Evolutionary conservation across 1,284 basidiomycete species (phyloP), one percentile per base, ranked within the genome.

Genomic region (Melampsora americana): DNA sequence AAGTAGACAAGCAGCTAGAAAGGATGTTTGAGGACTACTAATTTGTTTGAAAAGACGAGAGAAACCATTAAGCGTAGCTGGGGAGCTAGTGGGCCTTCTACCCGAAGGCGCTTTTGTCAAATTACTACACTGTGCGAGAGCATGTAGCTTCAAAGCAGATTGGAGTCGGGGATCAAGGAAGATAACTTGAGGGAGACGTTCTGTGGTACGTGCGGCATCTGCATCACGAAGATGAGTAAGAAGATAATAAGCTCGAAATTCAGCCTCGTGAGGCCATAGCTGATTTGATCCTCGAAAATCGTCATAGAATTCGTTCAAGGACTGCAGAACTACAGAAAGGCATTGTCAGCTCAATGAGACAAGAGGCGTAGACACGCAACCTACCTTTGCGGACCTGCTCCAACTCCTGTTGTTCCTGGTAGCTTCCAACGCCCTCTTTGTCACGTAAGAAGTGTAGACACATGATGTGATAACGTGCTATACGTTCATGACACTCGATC

Each of bases 191-290:
- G 94, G 92, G n/a, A 96, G 88, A 70, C 90, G 87, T 78, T 95
- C 85, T 6, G 84, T 85, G 59, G 85, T 84, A 66, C 93, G 84
- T 85, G 90, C 72, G 86, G 91, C 84, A 88, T 93, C 84, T 81
- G 89, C 84, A 88, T 95, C 91, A 50, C 92, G 89, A 56, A 96
- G 90, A 81, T 96, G 93, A 53, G 92, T 90, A 48, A 98, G 87
- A 48, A 95, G 88, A 82, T 95, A 92, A 84, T 98, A 98, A 0
- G 96, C 90, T 26, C 93, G 89, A 88, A 99, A 96, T 83, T 99
- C 95, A 65, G 96, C 88, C 82, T 98, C 94, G 18, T 90, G 86
- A 7, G 66, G 59, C 42, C 73, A 69, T 16, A 76, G 62, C 42
- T 42, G 48, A 50, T 69, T 64, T 26, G 73, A 76, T 35, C 66